Conservation (phyloP, 345 rosid genomes). For the Camelina laxa region DNA sequence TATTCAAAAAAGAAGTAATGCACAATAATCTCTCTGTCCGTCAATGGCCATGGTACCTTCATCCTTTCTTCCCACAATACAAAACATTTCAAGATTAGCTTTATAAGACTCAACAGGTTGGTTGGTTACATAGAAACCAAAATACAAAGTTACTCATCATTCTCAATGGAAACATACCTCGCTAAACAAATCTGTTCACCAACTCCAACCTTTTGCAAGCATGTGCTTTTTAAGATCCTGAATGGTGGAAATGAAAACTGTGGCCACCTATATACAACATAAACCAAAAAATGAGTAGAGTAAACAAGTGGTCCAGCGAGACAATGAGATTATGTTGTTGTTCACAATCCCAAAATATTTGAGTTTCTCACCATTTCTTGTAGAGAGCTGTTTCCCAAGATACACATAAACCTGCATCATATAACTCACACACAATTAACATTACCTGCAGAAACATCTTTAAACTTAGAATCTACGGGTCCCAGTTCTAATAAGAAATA, state of each 20-base stretch:
- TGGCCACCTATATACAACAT: conserved; percentile 76
- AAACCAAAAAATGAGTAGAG: neutral
- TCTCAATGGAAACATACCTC: conserved; percentile 53
- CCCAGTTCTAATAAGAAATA: neutral
- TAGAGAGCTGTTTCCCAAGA: conserved; percentile 44
- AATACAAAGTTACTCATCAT: neutral
- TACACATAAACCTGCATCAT: conserved; percentile 41
- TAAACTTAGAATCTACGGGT: neutral
- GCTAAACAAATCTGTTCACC: conserved; percentile 78
- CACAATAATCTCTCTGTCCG: conserved; percentile 77
- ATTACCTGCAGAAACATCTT: neutral
- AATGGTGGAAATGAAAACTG: conserved; percentile 73
- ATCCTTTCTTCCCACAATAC: conserved; percentile 81
- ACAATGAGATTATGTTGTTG: neutral
- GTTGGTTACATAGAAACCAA: conserved; percentile 27
- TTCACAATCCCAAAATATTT: conserved; percentile 1
- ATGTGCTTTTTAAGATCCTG: conserved; percentile 53
- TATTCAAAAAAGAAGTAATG: conserved; percentile 74
- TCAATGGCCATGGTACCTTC: conserved; percentile 94
- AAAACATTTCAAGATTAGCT: conserved; percentile 39
- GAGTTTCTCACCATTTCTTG: conserved; percentile 37
- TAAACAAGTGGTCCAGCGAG: neutral
- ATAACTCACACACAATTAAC: neutral
- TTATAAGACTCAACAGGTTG: neutral
- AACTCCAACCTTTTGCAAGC: conserved; percentile 64